phyloP scores from a whole-genome alignment of 2,329 filamentous ascomycete species.

The Dactylellina drechsleri region DNA sequence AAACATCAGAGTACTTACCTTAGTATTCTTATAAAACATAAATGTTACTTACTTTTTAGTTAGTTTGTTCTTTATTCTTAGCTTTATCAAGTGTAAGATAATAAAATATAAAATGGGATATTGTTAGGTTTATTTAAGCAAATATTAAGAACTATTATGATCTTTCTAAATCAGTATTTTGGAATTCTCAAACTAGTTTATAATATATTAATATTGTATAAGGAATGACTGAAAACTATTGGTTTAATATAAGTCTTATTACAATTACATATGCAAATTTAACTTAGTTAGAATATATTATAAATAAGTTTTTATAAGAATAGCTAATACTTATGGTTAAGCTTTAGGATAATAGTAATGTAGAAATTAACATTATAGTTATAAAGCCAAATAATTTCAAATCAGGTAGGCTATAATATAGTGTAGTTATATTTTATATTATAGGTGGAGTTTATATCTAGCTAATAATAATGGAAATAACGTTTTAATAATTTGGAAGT shows the following conservation, averaged over 20 bases:
- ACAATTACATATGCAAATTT: conserved; percentile 4
- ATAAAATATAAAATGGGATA: conserved; percentile 6
- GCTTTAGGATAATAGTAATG: conserved; percentile 1
- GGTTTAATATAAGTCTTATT: conserved; percentile 5
- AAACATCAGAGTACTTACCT: neutral
- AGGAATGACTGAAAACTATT: conserved; percentile 3
- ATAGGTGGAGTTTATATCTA: conserved; percentile 1
- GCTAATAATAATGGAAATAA: conserved; percentile 7
- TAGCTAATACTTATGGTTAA: neutral
- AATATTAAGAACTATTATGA: conserved; percentile 11
- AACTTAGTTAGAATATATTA: conserved; percentile 11
- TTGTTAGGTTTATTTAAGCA: neutral
- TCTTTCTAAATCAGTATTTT: too few species aligned
- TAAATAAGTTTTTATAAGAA: conserved; percentile 3
- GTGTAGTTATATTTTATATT: conserved; percentile 7
- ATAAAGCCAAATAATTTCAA: conserved; percentile 9
- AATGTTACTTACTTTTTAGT: neutral
- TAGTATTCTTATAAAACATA: neutral
- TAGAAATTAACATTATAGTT: conserved; percentile 1
- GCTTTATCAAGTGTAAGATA: conserved; percentile 5
- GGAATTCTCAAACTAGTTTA: neutral
- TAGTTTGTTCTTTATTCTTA: neutral
- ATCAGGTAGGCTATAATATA: neutral
- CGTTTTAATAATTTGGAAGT: conserved; percentile 1
- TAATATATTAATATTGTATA: conserved; percentile 7